phyloP scores from a whole-genome alignment of 176 grass and related monocot genomes.

The Pontederia paniculata region DNA sequence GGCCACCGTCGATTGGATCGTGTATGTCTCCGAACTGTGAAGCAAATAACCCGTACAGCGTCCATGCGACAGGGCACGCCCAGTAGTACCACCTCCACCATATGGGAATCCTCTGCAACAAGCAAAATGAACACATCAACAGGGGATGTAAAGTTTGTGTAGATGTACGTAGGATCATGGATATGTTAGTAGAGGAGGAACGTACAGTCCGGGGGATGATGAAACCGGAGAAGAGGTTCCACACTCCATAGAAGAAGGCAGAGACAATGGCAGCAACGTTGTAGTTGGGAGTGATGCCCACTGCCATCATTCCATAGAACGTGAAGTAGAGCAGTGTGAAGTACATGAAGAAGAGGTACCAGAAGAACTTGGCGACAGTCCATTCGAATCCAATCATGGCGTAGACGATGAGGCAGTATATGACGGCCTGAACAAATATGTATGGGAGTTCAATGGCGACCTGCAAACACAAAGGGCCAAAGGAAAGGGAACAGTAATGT shows the following conservation, averaged over 20 bases:
- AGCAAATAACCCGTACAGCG: too few species aligned
- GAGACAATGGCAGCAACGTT: constrained; percentile 45
- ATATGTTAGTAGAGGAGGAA: neutral
- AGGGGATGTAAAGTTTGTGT: too few species aligned
- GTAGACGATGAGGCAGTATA: constrained; percentile 57
- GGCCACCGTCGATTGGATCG: too few species aligned
- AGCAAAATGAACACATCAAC: too few species aligned
- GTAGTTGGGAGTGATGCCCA: constrained; percentile 62
- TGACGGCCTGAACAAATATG: constrained; percentile 47
- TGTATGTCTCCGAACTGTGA: too few species aligned
- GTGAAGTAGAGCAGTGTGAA: constrained; percentile 73
- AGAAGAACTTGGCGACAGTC: constrained; percentile 64
- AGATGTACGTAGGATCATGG: too few species aligned
- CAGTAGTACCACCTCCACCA: too few species aligned
- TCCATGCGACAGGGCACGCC: too few species aligned
- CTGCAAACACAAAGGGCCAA: constrained; percentile 19
- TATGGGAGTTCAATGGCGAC: constrained; percentile 70
- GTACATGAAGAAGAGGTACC: constrained; percentile 73
- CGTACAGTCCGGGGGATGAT: constrained; percentile 61
- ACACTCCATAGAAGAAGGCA: constrained; percentile 40
- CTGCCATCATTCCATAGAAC: constrained; percentile 71
- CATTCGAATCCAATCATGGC: constrained; percentile 70
- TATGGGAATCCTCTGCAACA: too few species aligned
- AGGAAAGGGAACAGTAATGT: neutral
- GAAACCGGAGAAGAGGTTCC: constrained; percentile 78